These are phyloP conservation scores for Scheffersomyces parashehatae DNA, from an alignment of 1,139 yeast species.

Conservation along the genomic window DNA sequence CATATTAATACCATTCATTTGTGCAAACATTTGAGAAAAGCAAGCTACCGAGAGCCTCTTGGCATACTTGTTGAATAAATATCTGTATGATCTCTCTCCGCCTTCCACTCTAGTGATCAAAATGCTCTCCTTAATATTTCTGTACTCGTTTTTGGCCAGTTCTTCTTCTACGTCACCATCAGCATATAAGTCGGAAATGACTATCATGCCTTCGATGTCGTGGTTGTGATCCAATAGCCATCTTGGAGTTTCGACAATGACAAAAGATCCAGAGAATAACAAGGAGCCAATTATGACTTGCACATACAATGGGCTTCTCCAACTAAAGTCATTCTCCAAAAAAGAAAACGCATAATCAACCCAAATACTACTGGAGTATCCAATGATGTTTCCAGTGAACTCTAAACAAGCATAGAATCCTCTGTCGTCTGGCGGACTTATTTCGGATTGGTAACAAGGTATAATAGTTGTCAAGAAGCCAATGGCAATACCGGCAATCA, in stretches of 20 bases:
- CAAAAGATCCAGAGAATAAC: slow-evolving; percentile 68
- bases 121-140: slow-evolving; percentile 46
- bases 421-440: slow-evolving; percentile 84
- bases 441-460: slow-evolving; percentile 93
- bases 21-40: slow-evolving; percentile 90
- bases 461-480: slow-evolving; percentile 91
- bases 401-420: slow-evolving; percentile 91
- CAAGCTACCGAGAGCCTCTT: slow-evolving; percentile 85
- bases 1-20: slow-evolving; percentile 88
- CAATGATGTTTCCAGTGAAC: slow-evolving; percentile 87
- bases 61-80: slow-evolving; percentile 64
- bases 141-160: slow-evolving; percentile 21
- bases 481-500: slow-evolving; percentile 83
- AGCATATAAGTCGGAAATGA: slow-evolving; percentile 47
- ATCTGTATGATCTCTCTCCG: slow-evolving; percentile 59
- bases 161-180: slow-evolving; percentile 41
- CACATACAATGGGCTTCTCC: slow-evolving; percentile 78
- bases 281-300: slow-evolving; percentile 77
- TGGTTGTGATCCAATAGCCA: slow-evolving; percentile 88
- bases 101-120: slow-evolving; percentile 77
- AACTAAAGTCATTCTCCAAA: slow-evolving; percentile 53
- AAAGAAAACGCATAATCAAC: slow-evolving; percentile 79
- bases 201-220: slow-evolving; percentile 77
- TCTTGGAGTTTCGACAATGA: slow-evolving; percentile 85
- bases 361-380: slow-evolving; percentile 89